Evolutionary conservation across 2,329 filamentous ascomycete genomes (phyloP), one percentile per base, ranked within the genome.

Genomic region (Byssoonygena ceratinophila): DNA sequence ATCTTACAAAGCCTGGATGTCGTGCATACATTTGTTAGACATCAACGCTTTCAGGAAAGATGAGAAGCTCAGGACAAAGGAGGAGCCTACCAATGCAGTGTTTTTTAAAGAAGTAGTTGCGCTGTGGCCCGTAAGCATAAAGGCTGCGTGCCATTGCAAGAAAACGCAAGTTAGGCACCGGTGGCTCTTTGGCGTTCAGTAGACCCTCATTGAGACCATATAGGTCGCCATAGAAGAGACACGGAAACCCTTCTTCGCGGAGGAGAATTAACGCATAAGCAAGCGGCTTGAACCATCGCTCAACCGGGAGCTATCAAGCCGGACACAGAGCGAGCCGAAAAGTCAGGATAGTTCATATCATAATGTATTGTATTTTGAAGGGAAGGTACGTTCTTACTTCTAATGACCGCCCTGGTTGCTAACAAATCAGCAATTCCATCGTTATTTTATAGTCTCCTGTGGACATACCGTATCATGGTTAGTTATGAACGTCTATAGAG

Each of bases 241-340:
- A 85, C 0, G 83, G 83, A 25, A 80, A 75, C 14, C 82, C 82
- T 31, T 78, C 71, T 46, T 74, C 67, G 11, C 81, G 76, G 23
- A 88, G 77, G 1, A 89, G 76, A 52, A 87, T 86, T 41, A 88
- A 74, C 0, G 82, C 71, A 64, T 88, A 87, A 11, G 83, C 85
- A 14, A 87, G 72, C 0, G 82, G 77, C 65, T 86, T 86, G 71
- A 88, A 85, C 68, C 78, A 82, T 23, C 74, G 72, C 52, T 80
- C 75, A 37, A 88, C 78, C 1, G 77, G 77, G 0, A 80, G 78
- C 59, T 78, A 47, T n/a, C 8, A 4, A 25, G 27, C 4, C 34
- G 20, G 23, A 41, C 34, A 12, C 6, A 40, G 18, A 40, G 4
- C 6, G 36, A 16, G 36, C 11, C n/a, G n/a, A 37, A 37, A 16